Conservation (phyloP, 2,329 filamentous ascomycete species). For the Pestalotiopsis sp. region DNA sequence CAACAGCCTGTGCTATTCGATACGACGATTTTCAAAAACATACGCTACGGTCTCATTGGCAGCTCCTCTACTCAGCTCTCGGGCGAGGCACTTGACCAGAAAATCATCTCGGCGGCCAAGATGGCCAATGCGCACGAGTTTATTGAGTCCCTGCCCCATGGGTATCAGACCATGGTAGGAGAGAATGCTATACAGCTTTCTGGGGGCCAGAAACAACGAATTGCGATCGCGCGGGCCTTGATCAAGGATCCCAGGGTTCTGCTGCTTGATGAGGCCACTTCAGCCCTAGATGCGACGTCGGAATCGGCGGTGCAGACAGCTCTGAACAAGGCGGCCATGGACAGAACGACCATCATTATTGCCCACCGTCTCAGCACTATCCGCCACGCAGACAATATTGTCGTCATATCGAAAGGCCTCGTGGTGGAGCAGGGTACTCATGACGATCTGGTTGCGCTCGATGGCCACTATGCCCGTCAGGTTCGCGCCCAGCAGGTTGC, state of each 20-base stretch:
- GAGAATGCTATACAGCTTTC: constrained; percentile 80
- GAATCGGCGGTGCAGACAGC: constrained; percentile 79
- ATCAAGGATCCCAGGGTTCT: constrained; percentile 79
- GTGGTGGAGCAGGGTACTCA: constrained; percentile 85
- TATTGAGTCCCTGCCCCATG: constrained; percentile 79
- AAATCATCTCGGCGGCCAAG: constrained; percentile 77
- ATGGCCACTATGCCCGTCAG: constrained; percentile 72
- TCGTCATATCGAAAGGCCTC: constrained; percentile 83
- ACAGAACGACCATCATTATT: constrained; percentile 85
- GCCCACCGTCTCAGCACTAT: constrained; percentile 88
- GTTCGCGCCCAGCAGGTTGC: constrained; percentile 41
- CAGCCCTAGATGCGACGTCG: constrained; percentile 70
- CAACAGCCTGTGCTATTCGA: constrained; percentile 89
- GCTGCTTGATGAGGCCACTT: constrained; percentile 78
- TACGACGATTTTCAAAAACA: constrained; percentile 84
- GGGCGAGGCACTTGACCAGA: constrained; percentile 62
- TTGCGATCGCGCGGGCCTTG: constrained; percentile 86
- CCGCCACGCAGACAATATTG: constrained; percentile 88
- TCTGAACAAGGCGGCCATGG: constrained; percentile 77
- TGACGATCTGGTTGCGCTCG: constrained; percentile 64
- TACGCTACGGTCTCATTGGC: constrained; percentile 80
- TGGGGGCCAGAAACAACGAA: constrained; percentile 89
- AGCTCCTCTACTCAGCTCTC: constrained; percentile 69
- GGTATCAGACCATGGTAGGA: constrained; percentile 80
- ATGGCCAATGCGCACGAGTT: constrained; percentile 93